phyloP scores from a whole-genome alignment of 169 alveolate genomes.

The Cryptosporidium baileyi region DNA sequence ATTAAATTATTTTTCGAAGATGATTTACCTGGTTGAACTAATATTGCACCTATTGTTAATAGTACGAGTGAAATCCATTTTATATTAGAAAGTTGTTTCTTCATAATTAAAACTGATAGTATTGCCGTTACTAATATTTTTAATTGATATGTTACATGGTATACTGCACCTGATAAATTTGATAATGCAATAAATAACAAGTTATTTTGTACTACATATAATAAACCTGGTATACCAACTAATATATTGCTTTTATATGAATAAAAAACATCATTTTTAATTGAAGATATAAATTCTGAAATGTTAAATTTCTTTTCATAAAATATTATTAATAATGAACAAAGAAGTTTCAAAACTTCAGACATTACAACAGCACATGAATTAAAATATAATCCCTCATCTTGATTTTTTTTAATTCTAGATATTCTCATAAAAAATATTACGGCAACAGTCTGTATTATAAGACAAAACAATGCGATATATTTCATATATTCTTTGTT shows the following conservation, averaged over 20 bases:
- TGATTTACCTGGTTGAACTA: constrained; percentile 61
- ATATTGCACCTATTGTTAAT: constrained; percentile 72
- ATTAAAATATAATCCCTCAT: constrained; percentile 15
- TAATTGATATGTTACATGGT: constrained; percentile 77
- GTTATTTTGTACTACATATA: constrained; percentile 79
- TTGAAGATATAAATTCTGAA: background rate
- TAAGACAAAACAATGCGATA: constrained; percentile 33
- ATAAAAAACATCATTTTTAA: constrained; percentile 19
- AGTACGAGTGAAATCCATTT: constrained; percentile 73
- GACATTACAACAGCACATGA: constrained; percentile 67
- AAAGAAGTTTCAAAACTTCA: constrained; percentile 19
- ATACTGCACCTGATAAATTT: constrained; percentile 79
- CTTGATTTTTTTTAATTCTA: background rate
- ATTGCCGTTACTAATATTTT: constrained; percentile 80
- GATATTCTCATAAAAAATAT: constrained; percentile 56
- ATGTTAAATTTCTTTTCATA: background rate
- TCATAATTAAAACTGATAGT: constrained; percentile 74
- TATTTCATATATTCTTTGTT: constrained; percentile 63
- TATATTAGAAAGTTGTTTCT: constrained; percentile 34
- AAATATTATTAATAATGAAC: constrained; percentile 7
- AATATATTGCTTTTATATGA: constrained; percentile 14
- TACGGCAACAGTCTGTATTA: constrained; percentile 64
- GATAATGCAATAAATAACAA: constrained; percentile 76
- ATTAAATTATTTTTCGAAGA: background rate
- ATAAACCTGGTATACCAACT: constrained; percentile 79